Conservation (phyloP, 176 grass and related monocot genomes). For the Zoysia japonica region DNA sequence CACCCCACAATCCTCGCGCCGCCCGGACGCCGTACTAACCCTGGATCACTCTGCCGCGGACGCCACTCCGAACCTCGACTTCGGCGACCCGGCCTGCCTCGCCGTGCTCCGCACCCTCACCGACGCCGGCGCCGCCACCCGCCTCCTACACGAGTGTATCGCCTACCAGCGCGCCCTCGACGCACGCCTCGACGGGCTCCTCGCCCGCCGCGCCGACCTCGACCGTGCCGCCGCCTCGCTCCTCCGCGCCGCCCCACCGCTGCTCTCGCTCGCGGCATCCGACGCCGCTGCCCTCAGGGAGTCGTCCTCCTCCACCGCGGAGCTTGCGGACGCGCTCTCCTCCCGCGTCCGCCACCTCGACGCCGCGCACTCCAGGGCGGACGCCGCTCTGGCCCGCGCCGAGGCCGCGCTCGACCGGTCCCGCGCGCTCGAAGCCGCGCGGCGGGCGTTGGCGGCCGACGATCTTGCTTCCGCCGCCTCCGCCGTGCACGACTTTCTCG, state of each 20-base stretch:
- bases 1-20: conserved; percentile 33
- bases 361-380: conserved; percentile 64
- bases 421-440: conserved; percentile 66
- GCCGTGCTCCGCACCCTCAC: conserved; percentile 65
- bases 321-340: conserved; percentile 66
- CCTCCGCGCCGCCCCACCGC: conserved; percentile 63
- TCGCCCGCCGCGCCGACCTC: conserved; percentile 73
- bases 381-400: conserved; percentile 56
- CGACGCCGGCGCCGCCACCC: conserved; percentile 77
- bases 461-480: conserved; percentile 65
- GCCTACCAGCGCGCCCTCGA: conserved; percentile 88
- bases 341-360: conserved; percentile 79
- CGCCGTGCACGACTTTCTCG: conserved; percentile 63
- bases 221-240: conserved; percentile 66
- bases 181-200: conserved; percentile 64
- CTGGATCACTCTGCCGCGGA: conserved; percentile 34
- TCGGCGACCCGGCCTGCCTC: conserved; percentile 61
- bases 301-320: conserved; percentile 61
- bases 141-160: conserved; percentile 81
- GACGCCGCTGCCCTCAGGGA: conserved; percentile 65
- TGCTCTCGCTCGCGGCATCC: conserved; percentile 75
- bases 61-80: conserved; percentile 46
- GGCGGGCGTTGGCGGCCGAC: conserved; percentile 62
- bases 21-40: conserved; percentile 13
- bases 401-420: conserved; percentile 71